phyloP scores from a whole-genome alignment of 345 rosid species.

The Gynandropsis gynandra region DNA sequence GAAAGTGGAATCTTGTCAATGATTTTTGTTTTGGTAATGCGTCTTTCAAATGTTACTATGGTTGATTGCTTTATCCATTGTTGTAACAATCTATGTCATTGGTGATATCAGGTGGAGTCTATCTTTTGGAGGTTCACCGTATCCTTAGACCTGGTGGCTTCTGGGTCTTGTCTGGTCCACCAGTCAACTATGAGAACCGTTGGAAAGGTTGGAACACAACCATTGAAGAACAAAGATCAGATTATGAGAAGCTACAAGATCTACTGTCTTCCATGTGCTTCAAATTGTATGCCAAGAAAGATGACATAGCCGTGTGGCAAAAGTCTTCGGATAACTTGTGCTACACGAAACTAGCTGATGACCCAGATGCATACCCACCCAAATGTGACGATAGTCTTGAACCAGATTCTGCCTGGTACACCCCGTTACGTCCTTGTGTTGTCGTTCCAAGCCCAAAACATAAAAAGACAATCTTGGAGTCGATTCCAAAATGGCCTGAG shows the following conservation, averaged over 20 bases:
- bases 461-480: conserved; percentile 49
- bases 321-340: conserved; percentile 64
- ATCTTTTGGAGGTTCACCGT: conserved; percentile 84
- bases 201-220: conserved; percentile 99
- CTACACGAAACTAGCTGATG: conserved; percentile 50
- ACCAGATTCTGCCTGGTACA: conserved; percentile 98
- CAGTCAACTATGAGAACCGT: conserved; percentile 77
- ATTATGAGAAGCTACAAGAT: conserved; percentile 73
- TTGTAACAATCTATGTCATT: conserved; percentile 1
- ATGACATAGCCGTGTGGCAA: conserved; percentile 93
- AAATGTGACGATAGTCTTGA: conserved; percentile 93
- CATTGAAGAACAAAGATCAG: conserved; percentile 73
- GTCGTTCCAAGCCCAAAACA: conserved; percentile 67
- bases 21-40: too few species aligned
- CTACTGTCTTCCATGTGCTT: conserved; percentile 89
- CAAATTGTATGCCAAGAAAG: conserved; percentile 76
- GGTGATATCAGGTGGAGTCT: conserved; percentile 69
- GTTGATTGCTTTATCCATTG: too few species aligned
- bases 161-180: conserved; percentile 98
- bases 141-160: conserved; percentile 97
- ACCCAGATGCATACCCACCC: conserved; percentile 76
- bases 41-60: too few species aligned
- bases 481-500: conserved; percentile 81
- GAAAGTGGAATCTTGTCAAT: too few species aligned
- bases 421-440: conserved; percentile 83